Evolutionary conservation across 225 moss, liverwort and hornwort genomes (phyloP).

Genomic region (Anthoceros angustus): DNA sequence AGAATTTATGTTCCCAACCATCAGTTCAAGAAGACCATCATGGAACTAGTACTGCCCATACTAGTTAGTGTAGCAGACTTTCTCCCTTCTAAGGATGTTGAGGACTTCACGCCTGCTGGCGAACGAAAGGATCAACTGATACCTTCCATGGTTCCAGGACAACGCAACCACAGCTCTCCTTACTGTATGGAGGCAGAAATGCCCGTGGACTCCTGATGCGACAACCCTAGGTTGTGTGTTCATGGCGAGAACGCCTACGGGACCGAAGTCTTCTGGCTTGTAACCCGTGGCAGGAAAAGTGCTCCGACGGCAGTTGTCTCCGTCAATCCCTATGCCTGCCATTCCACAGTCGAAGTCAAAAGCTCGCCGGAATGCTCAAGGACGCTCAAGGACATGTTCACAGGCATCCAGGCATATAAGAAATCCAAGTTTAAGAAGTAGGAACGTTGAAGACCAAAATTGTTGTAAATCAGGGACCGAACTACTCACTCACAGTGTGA

Average conservation of each 20-base stretch:
- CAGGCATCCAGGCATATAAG: not conserved
- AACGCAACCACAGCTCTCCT: slow-evolving; percentile 55
- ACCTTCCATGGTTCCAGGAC: slow-evolving; percentile 51
- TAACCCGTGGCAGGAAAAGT: slow-evolving; percentile 20
- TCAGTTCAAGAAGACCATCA: too few species aligned
- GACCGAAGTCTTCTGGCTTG: slow-evolving; percentile 27
- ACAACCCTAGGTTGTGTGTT: slow-evolving; percentile 40
- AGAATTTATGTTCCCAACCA: not conserved
- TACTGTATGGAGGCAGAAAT: slow-evolving; percentile 31
- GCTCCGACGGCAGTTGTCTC: slow-evolving; percentile 29
- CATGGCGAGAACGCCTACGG: slow-evolving; percentile 40
- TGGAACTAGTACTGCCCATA: not conserved
- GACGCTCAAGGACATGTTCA: not conserved
- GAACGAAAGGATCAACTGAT: not conserved
- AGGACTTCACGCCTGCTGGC: too few species aligned
- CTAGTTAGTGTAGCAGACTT: too few species aligned
- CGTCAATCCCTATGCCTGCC: slow-evolving; percentile 56
- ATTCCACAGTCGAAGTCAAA: too few species aligned
- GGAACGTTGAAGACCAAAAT: not conserved
- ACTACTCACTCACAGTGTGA: not conserved
- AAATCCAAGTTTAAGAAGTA: not conserved
- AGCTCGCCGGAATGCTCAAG: not conserved
- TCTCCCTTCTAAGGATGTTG: too few species aligned
- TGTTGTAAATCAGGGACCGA: not conserved
- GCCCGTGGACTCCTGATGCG: slow-evolving; percentile 25